Base-by-base conservation (phyloP, 306 rosid genomes). In the Biancaea sappan region DNA sequence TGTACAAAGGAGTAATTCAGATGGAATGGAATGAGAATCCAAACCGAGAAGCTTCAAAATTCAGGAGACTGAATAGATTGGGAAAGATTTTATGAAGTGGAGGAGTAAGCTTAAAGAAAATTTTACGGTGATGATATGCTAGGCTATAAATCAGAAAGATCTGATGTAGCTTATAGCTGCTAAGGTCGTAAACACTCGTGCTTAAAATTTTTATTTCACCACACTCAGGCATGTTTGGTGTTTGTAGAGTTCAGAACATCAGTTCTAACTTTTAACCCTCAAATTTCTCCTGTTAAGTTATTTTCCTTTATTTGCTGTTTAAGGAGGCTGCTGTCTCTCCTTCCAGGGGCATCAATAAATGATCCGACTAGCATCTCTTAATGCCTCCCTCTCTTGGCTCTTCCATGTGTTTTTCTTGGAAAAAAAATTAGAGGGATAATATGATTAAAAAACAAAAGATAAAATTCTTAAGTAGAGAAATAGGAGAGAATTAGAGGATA, bases 1-100 rank as follows among this genome's bases (percentile, higher is more conserved):
- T 50, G 79, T 94, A 66, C 97, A 90, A 69, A 92, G 99, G 79
- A 94, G 99, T 80, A 76, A 86, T 46, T 95, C 99, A 29, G 97
- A 95, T 71, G 97, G 93, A 81, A 74, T 92, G 26, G 99, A 94
- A 73, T 84, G 91, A 86, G 95, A 86, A 13, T 51, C 76, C 92
- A 87, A 80, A 48, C 78, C 51, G 93, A 93, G 64, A 87, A 76
- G 82, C 85, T 85, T 77, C 93, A 81, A 80, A 86, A 72, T 79
- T 79, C 87, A 78, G 89, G 80, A 68, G 96, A 87, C 51, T 85
- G 85, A 71, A 29, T 83, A 41, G 97, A 90, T 25, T 89, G 93
- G 98, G 99, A 86, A 74, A 87, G 89, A 79, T 87, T 83, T 73
- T 85, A 88, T 62, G 93, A 88, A 79, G 32, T 84, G 73, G 96